Base-by-base conservation (phyloP, 345 rosid genomes). In the Schrenkiella parvula region DNA sequence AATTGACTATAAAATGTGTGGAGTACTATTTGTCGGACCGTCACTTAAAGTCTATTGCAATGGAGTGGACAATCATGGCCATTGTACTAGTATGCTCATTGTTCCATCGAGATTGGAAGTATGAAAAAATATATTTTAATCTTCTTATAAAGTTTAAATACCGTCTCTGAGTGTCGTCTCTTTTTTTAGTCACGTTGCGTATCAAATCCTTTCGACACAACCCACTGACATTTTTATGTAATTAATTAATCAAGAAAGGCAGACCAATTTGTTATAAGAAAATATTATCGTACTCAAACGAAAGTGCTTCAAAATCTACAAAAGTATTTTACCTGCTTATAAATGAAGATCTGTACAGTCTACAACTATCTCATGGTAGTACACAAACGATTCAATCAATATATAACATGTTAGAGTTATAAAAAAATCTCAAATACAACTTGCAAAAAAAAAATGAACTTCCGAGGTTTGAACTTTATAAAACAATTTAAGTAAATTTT, bases 21-120 rank as follows among this genome's bases (percentile, higher is more conserved):
- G 12, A 70, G 21, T 22, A 41, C 7, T 12, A 13, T 4, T 50
- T 50, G 59, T 59, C 38, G 6, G 69, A 42, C 70, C 46, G 44
- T 64, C 43, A 47, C n/a, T 21, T 64, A 32, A 63, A 63, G 69
- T 62, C 47, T 41, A 64, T 43, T 54, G 54, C 62, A 61, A 39
- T 31, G 7, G 26, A 48, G 50, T 71, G 26, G 46, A 43, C 43
- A 55, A 41, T 18, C 21, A 25, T 26, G 59, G 5, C 43, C 19
- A 15, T 44, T 14, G 12, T 15, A 12, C 3, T 18, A 25, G 12
- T 8, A 38, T 35, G 57, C 50, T 59, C 39, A 28, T 8, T 29
- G 25, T 63, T 64, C 64, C 64, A 34, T 64, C 28, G 34, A 72
- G 25, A 53, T 43, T 42, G 63, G 48, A 63, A 54, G 64, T 22